Evolutionary conservation across 2,329 filamentous ascomycete genomes (phyloP).

Genomic region (Aspergillus sp.): DNA sequence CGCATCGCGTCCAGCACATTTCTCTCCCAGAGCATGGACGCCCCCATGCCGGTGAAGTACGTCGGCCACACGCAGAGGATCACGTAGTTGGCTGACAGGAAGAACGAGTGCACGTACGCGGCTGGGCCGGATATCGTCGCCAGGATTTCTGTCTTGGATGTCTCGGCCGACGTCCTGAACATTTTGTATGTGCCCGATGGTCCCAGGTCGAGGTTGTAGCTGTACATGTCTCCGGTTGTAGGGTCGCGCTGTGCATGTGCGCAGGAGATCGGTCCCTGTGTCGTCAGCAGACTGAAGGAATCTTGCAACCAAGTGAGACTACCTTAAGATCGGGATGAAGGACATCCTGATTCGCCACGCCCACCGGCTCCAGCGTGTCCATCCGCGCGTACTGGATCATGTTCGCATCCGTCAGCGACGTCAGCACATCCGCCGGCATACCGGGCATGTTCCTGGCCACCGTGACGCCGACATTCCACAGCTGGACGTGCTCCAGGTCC

Average conservation of each 20-base stretch:
- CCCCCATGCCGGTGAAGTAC: conserved; percentile 50
- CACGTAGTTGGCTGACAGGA: conserved; percentile 59
- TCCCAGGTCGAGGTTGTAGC: conserved; percentile 63
- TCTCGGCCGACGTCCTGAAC: conserved; percentile 54
- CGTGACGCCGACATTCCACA: conserved; percentile 53
- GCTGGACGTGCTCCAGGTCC: conserved; percentile 48
- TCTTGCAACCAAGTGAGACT: not conserved
- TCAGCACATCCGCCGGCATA: conserved; percentile 35
- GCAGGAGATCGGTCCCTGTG: conserved; percentile 48
- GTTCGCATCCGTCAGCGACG: conserved; percentile 48
- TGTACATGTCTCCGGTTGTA: conserved; percentile 62
- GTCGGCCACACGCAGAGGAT: conserved; percentile 56
- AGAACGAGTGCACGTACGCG: conserved; percentile 72
- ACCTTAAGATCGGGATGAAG: conserved; percentile 58
- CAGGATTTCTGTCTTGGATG: conserved; percentile 57
- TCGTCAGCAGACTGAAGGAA: not conserved
- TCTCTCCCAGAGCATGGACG: conserved; percentile 7
- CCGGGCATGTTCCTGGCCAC: conserved; percentile 54
- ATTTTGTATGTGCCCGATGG: conserved; percentile 53
- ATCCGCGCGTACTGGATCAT: conserved; percentile 3
- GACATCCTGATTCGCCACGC: conserved; percentile 45
- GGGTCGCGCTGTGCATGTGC: conserved; percentile 64
- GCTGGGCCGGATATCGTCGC: conserved; percentile 48
- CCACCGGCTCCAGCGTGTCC: conserved; percentile 60
- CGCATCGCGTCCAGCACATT: conserved; percentile 57